Evolutionary conservation across 176 grass and related monocot species (phyloP), one percentile per base, ranked within the genome.

Genomic region (Triticum timopheevii): DNA sequence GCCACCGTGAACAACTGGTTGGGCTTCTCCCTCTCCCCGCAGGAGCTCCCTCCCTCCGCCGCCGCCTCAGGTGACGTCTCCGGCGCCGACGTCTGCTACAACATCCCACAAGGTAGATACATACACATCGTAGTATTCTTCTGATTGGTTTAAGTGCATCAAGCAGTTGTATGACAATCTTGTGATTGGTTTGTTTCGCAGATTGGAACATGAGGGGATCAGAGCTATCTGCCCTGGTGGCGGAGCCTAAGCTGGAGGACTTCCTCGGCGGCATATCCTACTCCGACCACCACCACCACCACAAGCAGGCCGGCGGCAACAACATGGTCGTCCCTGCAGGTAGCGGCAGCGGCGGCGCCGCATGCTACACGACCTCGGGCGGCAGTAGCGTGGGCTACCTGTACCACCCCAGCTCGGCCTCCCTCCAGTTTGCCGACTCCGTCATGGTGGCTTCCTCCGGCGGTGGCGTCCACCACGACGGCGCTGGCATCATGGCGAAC

Each of bases 191-290:
- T 83, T 80, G 10, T 13, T 45, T 31, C 61, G 24, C 76, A 99
- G 97, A 99, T 40, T 99, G 97, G 97, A 87, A 54, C 87, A 91
- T 92, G 96, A 98, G 94, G 88, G 90, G 88, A 88, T 94, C 96
- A 0, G 97, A 99, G 90, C 89, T 99, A n/a, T 96, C 97, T 1
- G 92, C 89, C 39, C 92, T 99, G 4, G 90, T 99, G 10, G 78
- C 80, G 22, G 89, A 94, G 83, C 97, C 97, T 3, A 99, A 99
- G 83, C 92, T 99, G 35, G 97, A 99, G 88, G 97, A 99, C 65
- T 99, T 99, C 80, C 94, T 99, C 1, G 97, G 97, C 6, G 90
- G 92, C 33, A 84, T 94, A 80, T 93, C 94, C 23, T 99, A 94
- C 49, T 81, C 92, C 1, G 97, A 93, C 76, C 92, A 96, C 8